Percentiles rank a stretch among this genome's conserved stretches.
These are phyloP conservation scores for Colletotrichum paranaense DNA, from an alignment of 2,329 filamentous ascomycete species.

Conservation along the genomic window DNA sequence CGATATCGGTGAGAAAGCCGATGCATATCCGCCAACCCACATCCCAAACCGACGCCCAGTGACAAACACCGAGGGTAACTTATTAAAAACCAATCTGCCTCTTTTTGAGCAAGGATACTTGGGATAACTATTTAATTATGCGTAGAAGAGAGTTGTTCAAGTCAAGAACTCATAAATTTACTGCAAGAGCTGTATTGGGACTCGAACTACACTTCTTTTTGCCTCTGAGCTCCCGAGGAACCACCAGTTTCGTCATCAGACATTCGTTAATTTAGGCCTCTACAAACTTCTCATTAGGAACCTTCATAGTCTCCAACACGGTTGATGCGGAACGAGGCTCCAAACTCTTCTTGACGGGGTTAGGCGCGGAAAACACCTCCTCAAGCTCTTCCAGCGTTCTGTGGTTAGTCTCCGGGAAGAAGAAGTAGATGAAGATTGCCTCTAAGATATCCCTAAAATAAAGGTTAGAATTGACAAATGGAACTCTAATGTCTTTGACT, in stretches of 20 bases:
- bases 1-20: conserved; percentile 23
- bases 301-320: conserved; percentile 45
- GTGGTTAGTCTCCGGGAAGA: conserved; percentile 61
- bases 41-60: no score
- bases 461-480: background rate
- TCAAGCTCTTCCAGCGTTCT: conserved; percentile 65
- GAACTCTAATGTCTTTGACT: no score
- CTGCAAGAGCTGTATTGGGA: no score
- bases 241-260: no score
- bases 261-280: background rate
- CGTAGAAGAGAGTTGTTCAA: background rate
- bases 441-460: conserved; percentile 49
- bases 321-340: conserved; percentile 55
- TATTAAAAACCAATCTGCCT: background rate
- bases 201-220: background rate
- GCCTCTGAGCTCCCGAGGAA: no score
- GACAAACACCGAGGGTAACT: background rate
- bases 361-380: conserved; percentile 59
- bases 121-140: no score
- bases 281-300: conserved; percentile 22
- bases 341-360: conserved; percentile 57
- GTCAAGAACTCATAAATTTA: background rate
- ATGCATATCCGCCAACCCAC: background rate
- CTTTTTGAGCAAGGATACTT: no score
- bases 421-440: conserved; percentile 58